These are phyloP conservation scores for Mucor indicus DNA, from an alignment of 371 early-diverging fungal species.

Conservation along the genomic window DNA sequence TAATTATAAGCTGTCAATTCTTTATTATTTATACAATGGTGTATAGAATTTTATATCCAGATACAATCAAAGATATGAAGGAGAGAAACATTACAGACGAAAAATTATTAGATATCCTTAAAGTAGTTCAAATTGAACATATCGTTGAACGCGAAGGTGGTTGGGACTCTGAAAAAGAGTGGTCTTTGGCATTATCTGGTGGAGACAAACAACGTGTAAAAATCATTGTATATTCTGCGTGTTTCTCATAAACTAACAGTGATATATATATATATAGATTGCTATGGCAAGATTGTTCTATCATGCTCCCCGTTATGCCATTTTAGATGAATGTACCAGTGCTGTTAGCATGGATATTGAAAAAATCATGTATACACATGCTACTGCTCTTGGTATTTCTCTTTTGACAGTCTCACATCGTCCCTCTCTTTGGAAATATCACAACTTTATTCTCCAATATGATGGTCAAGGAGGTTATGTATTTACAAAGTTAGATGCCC, in stretches of 20 bases:
- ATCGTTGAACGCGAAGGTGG: constrained; percentile 89
- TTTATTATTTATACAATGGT: not conserved
- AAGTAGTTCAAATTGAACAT: constrained; percentile 71
- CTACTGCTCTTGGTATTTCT: constrained; percentile 80
- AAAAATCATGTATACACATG: constrained; percentile 87
- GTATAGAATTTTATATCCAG: constrained; percentile 77
- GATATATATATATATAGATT: constrained; percentile 32
- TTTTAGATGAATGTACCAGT: constrained; percentile 89
- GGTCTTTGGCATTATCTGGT: constrained; percentile 81
- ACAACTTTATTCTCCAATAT: constrained; percentile 80
- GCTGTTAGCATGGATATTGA: constrained; percentile 92
- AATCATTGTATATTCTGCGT: not conserved
- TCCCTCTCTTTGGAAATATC: constrained; percentile 85
- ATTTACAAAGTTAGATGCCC: constrained; percentile 85
- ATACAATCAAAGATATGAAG: constrained; percentile 70
- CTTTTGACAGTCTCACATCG: constrained; percentile 88
- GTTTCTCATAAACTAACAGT: not conserved
- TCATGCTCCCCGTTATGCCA: constrained; percentile 87
- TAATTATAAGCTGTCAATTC: not conserved
- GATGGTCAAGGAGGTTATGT: constrained; percentile 89
- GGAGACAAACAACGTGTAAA: constrained; percentile 84
- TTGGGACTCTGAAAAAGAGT: constrained; percentile 83
- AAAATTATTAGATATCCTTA: constrained; percentile 67
- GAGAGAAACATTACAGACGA: constrained; percentile 59
- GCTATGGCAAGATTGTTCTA: constrained; percentile 92